Conservation (phyloP, 164 flowering plant genomes). For the Stephania japonica region DNA sequence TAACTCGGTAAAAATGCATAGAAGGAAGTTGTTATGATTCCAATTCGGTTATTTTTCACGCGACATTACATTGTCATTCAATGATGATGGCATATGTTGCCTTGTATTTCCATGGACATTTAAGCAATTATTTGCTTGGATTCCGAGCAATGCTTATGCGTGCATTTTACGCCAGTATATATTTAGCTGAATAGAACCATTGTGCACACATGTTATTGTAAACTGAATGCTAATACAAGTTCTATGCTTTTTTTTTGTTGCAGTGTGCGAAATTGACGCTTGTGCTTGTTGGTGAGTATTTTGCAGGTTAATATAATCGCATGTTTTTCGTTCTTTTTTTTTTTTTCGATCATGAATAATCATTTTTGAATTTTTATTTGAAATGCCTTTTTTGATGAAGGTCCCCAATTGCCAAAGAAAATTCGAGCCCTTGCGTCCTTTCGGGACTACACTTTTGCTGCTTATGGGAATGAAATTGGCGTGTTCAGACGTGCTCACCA, state of each 20-base stretch:
- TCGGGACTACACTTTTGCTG: slow-evolving; percentile 92
- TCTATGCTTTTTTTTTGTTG: slow-evolving; percentile 13
- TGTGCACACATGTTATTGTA: background rate
- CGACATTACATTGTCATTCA: too few relatives aligned
- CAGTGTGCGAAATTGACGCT: slow-evolving; percentile 87
- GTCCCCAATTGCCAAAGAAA: slow-evolving; percentile 90
- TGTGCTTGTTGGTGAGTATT: slow-evolving; percentile 67
- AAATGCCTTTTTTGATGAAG: slow-evolving; percentile 29
- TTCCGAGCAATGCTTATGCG: too few relatives aligned
- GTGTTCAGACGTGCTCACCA: slow-evolving; percentile 86
- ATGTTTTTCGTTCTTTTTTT: background rate
- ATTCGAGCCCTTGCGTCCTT: slow-evolving; percentile 88
- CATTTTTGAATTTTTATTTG: background rate
- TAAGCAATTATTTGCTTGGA: too few relatives aligned
- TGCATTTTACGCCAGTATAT: slow-evolving; percentile 63
- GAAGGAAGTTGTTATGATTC: too few relatives aligned
- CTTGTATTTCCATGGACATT: background rate
- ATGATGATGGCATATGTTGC: too few relatives aligned
- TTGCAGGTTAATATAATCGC: background rate
- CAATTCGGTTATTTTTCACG: too few relatives aligned
- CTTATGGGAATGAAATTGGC: slow-evolving; percentile 69
- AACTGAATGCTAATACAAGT: background rate
- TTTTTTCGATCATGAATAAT: background rate
- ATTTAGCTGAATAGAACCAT: slow-evolving; percentile 45
- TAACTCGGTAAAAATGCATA: too few relatives aligned